A percentile compares a stretch with the other conserved stretches of the same genome.
Evolutionary conservation across 495 filamentous ascomycete species (phyloP).

Genomic region (Tirmania nivea): DNA sequence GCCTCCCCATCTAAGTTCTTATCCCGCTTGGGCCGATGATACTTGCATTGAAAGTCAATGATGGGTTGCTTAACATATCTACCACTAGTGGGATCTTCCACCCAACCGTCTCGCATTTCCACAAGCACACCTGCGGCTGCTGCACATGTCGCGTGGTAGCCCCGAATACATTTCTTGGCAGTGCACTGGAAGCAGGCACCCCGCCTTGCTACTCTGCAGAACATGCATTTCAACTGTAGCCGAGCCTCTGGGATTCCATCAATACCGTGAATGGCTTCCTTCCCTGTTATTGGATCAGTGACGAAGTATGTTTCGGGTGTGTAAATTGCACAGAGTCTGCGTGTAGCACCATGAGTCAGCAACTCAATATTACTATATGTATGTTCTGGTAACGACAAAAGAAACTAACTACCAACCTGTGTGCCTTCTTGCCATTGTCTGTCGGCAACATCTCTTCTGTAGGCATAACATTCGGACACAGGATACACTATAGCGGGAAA

Average conservation of each 20-base stretch:
- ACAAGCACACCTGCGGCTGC: constrained; percentile 76
- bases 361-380: background rate
- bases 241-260: constrained; percentile 66
- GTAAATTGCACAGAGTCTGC: constrained; percentile 56
- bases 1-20: constrained; percentile 41
- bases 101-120: constrained; percentile 60
- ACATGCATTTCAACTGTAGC: constrained; percentile 76
- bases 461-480: constrained; percentile 83
- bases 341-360: constrained; percentile 1
- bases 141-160: constrained; percentile 91
- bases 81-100: constrained; percentile 66
- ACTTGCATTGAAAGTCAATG: constrained; percentile 81
- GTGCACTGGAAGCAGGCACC: constrained; percentile 96
- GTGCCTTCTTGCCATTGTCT: constrained; percentile 68
- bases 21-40: constrained; percentile 71
- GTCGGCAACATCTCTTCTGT: constrained; percentile 68
- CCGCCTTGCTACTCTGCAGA: constrained; percentile 65
- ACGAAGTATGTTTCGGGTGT: constrained; percentile 79
- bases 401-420: constrained; percentile 28
- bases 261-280: constrained; percentile 55
- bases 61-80: constrained; percentile 73
- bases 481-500: constrained; percentile 34
- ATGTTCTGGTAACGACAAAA: background rate
- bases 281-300: constrained; percentile 37
- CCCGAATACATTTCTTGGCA: constrained; percentile 74